phyloP scores from a whole-genome alignment of 352 stramenopile species.

The Saprolegnia parasitica region DNA sequence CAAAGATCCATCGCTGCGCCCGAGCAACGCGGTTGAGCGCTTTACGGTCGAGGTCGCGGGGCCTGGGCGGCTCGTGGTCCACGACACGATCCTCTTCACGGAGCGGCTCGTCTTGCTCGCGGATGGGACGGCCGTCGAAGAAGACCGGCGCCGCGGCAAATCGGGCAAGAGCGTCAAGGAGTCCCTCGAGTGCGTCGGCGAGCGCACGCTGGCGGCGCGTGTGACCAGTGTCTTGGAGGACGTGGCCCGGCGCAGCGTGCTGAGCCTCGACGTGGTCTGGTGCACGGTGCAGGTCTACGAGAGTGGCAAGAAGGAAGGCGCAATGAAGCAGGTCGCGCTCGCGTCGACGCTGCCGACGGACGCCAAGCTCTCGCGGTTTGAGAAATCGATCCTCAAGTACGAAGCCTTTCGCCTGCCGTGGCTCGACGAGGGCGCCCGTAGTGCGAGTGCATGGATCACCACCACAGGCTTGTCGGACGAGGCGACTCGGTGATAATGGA shows the following conservation, averaged over 20 bases:
- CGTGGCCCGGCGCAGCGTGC: conserved; percentile 45
- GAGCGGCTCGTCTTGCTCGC: conserved; percentile 70
- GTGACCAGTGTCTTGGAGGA: conserved; percentile 46
- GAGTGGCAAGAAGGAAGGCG: conserved; percentile 2
- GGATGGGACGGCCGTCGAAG: conserved; percentile 27
- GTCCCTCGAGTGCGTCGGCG: conserved; percentile 36
- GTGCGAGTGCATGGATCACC: conserved; percentile 34
- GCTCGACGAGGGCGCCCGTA: conserved; percentile 61
- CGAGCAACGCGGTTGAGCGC: conserved; percentile 49
- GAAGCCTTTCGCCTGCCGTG: conserved; percentile 70
- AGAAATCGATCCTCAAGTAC: conserved; percentile 64
- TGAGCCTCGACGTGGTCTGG: conserved; percentile 68
- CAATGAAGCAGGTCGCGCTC: conserved; percentile 3
- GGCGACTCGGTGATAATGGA: background rate
- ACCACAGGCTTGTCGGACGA: background rate
- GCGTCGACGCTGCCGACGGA: conserved; percentile 36
- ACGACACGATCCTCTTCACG: conserved; percentile 89
- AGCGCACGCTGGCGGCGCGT: conserved; percentile 70
- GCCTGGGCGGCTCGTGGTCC: conserved; percentile 74
- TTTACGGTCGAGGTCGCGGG: conserved; percentile 70
- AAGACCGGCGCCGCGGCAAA: conserved; percentile 28
- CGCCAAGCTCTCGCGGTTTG: conserved; percentile 60
- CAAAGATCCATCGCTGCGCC: conserved; percentile 46
- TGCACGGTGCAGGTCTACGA: conserved; percentile 77
- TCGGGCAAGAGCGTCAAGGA: conserved; percentile 23